Evolutionary conservation across 208 protist genomes (phyloP).

Genomic region (Endotrypanum monterogeii): DNA sequence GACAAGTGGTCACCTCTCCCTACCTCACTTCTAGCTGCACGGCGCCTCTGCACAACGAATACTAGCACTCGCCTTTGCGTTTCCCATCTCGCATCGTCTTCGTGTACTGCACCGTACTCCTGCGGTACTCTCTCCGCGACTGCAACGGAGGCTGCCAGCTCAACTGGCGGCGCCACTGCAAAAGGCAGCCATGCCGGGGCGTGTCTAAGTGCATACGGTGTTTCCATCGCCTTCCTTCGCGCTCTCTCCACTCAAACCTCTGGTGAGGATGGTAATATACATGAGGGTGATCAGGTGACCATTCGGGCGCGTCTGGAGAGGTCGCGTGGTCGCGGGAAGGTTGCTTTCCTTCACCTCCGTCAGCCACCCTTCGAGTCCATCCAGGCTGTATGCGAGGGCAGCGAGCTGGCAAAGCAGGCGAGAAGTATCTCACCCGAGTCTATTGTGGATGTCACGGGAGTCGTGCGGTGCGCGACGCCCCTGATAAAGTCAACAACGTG

Average conservation of each 20-base stretch:
- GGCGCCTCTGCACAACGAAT: not conserved
- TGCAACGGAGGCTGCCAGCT: not conserved
- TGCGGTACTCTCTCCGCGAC: not conserved
- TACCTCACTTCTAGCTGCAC: not conserved
- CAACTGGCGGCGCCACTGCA: not conserved
- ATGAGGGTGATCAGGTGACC: slow-evolving; percentile 8
- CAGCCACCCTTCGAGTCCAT: slow-evolving; percentile 67
- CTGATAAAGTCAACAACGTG: slow-evolving; percentile 60
- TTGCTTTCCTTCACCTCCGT: slow-evolving; percentile 76
- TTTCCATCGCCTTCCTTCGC: slow-evolving; percentile 22
- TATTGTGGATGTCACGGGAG: slow-evolving; percentile 66
- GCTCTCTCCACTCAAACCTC: not conserved
- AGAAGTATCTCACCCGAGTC: slow-evolving; percentile 64
- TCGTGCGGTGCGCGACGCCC: slow-evolving; percentile 30
- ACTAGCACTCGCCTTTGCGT: not conserved
- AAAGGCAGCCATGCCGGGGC: not conserved
- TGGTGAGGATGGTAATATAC: not conserved
- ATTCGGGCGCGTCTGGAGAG: slow-evolving; percentile 69
- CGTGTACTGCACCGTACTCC: not conserved
- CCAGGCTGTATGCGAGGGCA: slow-evolving; percentile 65
- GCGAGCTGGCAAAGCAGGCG: slow-evolving; percentile 31
- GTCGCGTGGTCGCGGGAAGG: slow-evolving; percentile 49
- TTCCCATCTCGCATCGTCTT: not conserved
- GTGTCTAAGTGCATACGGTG: slow-evolving; percentile 23
- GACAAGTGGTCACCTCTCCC: not conserved